A percentile compares a stretch with the other conserved stretches of the same genome.
These are phyloP conservation scores for Aspergillus neoniger DNA, from an alignment of 2,329 filamentous ascomycete genomes.

Conservation along the genomic window DNA sequence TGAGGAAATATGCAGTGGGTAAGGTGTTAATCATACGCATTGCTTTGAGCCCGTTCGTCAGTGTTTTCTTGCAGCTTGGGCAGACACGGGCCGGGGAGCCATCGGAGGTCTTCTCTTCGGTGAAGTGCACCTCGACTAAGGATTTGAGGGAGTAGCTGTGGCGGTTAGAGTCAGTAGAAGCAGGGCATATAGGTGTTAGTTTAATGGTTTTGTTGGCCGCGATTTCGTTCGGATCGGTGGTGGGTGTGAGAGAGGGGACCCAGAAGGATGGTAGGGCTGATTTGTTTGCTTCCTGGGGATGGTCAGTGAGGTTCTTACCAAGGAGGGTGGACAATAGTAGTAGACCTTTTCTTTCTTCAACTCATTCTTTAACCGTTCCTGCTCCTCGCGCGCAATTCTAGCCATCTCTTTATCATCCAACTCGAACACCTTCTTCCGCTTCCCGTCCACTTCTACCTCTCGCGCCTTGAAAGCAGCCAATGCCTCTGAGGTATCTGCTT, in stretches of 20 bases:
- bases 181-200: constrained; percentile 72
- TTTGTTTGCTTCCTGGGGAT: constrained; percentile 58
- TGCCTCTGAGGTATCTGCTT: constrained; percentile 31
- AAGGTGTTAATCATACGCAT: constrained; percentile 51
- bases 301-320: constrained; percentile 5
- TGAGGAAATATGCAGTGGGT: too few relatives aligned
- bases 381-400: constrained; percentile 69
- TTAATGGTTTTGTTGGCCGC: constrained; percentile 64
- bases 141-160: constrained; percentile 78
- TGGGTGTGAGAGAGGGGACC: constrained; percentile 81
- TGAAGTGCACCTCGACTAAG: constrained; percentile 75
- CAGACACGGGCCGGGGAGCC: constrained; percentile 60
- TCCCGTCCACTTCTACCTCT: constrained; percentile 42
- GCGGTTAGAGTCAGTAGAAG: constrained; percentile 64
- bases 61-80: constrained; percentile 79
- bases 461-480: constrained; percentile 28
- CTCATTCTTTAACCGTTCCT: constrained; percentile 67
- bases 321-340: not conserved
- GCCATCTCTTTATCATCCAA: constrained; percentile 75
- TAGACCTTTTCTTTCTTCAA: constrained; percentile 71
- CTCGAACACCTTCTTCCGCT: constrained; percentile 75
- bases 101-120: constrained; percentile 64
- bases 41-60: constrained; percentile 80
- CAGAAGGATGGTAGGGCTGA: constrained; percentile 82
- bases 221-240: constrained; percentile 58